Evolutionary conservation across 1,284 basidiomycete species (phyloP).

Genomic region (Peniophora sp.): DNA sequence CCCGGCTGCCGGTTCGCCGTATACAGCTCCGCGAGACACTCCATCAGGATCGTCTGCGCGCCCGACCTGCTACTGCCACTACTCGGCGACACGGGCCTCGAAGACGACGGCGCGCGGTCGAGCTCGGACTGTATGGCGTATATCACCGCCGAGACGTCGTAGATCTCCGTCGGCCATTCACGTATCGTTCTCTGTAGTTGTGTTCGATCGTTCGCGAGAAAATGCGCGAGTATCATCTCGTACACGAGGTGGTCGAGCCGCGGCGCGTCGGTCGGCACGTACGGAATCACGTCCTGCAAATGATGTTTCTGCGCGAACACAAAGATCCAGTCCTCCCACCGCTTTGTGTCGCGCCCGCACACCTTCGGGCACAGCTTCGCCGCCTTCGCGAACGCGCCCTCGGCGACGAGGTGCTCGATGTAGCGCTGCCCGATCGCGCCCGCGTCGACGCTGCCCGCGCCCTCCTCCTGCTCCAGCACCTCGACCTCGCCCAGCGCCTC

Average conservation of each 20-base stretch:
- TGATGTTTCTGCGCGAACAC: constrained; percentile 80
- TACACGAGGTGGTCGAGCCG: constrained; percentile 82
- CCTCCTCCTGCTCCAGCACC: constrained; percentile 30
- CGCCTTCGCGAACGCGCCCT: constrained; percentile 77
- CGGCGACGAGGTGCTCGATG: constrained; percentile 69
- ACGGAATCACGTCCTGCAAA: constrained; percentile 84
- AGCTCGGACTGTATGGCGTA: constrained; percentile 82
- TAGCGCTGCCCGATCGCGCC: constrained; percentile 79
- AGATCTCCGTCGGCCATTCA: constrained; percentile 88
- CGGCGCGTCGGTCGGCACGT: constrained; percentile 79
- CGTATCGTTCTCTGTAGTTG: constrained; percentile 73
- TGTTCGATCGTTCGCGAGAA: constrained; percentile 70
- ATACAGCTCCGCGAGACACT: constrained; percentile 40
- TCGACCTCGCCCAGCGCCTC: constrained; percentile 88
- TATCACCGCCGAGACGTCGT: constrained; percentile 83
- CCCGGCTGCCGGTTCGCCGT: constrained; percentile 85
- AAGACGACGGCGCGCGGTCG: constrained; percentile 53
- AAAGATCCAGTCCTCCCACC: constrained; percentile 97
- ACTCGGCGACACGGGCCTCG: constrained; percentile 25
- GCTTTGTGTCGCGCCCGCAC: constrained; percentile 68
- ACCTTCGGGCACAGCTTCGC: constrained; percentile 85
- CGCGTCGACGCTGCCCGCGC: constrained; percentile 46
- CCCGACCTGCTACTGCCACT: no score
- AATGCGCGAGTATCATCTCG: constrained; percentile 90
- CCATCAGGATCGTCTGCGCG: neutral